phyloP scores from a whole-genome alignment of 2,329 filamentous ascomycete genomes.

The Cytospora paraplurivora region DNA sequence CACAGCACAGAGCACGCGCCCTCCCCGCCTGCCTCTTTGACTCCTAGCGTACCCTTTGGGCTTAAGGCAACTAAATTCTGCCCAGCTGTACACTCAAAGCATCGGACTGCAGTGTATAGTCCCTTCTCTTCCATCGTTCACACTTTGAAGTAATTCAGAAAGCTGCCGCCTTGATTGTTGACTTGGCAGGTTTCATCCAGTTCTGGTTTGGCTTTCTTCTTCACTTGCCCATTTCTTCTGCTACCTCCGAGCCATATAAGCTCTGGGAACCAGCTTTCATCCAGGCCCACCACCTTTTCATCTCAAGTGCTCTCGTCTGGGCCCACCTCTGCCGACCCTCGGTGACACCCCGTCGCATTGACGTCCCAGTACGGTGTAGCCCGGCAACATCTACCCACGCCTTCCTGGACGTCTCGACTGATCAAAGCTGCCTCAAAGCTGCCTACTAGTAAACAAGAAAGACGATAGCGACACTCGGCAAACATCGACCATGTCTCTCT shows the following conservation, averaged over 20 bases:
- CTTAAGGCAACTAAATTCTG: background rate
- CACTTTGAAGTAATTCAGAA: background rate
- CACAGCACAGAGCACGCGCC: background rate
- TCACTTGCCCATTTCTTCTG: background rate
- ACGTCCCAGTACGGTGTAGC: background rate
- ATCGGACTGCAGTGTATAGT: background rate
- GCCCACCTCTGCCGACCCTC: constrained; percentile 10
- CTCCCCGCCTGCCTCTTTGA: background rate
- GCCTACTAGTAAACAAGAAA: background rate
- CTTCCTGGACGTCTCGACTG: background rate
- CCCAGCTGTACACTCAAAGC: background rate
- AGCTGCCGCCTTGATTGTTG: background rate
- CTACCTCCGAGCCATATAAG: background rate
- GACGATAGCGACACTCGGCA: background rate
- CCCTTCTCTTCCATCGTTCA: background rate
- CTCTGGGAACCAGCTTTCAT: background rate
- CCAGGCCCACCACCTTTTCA: background rate
- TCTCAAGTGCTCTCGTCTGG: background rate
- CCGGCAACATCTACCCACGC: background rate
- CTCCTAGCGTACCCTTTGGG: background rate
- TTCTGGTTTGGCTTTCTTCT: background rate
- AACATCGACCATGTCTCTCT: constrained; percentile 71
- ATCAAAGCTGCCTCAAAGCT: background rate
- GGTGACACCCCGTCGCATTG: background rate
- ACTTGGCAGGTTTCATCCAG: background rate